Evolutionary conservation across 73 alveolate species (phyloP).

Genomic region (Halteria grandinella): DNA sequence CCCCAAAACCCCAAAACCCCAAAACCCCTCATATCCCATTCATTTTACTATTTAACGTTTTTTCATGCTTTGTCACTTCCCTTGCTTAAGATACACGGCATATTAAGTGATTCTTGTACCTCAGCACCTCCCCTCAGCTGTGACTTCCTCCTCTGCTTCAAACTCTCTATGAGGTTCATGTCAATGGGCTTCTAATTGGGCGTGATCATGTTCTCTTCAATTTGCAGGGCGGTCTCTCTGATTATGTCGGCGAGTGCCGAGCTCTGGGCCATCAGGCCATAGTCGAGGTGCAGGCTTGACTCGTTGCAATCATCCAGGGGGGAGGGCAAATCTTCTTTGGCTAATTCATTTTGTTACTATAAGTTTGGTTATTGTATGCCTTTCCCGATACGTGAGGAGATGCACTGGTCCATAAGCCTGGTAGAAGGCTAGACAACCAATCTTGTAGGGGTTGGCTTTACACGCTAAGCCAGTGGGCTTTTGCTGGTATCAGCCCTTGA

Average conservation of each 20-base stretch:
- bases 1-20: neutral
- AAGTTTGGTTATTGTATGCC: neutral
- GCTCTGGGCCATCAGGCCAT: neutral
- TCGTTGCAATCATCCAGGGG: neutral
- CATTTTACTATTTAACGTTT: too few relatives aligned
- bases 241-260: neutral
- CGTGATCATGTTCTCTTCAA: conserved; percentile 6
- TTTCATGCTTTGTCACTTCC: too few relatives aligned
- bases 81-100: neutral
- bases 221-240: neutral
- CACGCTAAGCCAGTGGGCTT: too few relatives aligned
- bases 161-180: conserved; percentile 12
- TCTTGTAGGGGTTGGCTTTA: too few relatives aligned
- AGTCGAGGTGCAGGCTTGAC: neutral
- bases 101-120: neutral
- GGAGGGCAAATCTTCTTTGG: too few relatives aligned
- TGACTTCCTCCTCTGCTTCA: conserved; percentile 13
- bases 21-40: neutral
- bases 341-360: neutral
- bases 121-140: neutral
- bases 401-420: too few relatives aligned
- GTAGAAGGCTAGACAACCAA: too few relatives aligned
- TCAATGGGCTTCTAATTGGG: neutral
- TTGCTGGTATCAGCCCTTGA: too few relatives aligned
- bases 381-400: too few relatives aligned